Conservation (phyloP, 176 grass and related monocot genomes). For the Tillandsia leiboldiana region DNA sequence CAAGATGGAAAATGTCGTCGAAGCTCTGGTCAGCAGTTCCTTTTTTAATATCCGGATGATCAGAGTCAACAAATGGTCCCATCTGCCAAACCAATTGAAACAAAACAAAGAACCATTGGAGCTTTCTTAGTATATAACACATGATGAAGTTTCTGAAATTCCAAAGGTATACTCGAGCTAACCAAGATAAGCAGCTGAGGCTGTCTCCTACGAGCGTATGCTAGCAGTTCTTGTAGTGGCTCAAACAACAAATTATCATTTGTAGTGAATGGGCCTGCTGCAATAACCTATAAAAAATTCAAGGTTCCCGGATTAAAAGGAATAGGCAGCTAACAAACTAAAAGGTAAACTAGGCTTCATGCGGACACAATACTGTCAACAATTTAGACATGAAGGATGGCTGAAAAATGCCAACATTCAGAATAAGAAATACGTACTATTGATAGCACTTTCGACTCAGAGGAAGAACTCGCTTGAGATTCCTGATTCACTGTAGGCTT, state of each 20-base stretch:
- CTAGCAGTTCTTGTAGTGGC: slow-evolving; percentile 82
- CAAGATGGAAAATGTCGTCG: slow-evolving; percentile 66
- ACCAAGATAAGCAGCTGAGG: slow-evolving; percentile 91
- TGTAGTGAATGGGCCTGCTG: slow-evolving; percentile 80
- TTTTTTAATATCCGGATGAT: slow-evolving; percentile 87
- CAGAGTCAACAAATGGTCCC: slow-evolving; percentile 97
- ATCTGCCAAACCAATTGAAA: slow-evolving; percentile 37
- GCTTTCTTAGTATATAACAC: neutral
- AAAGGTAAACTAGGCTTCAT: neutral
- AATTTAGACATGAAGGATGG: too few species aligned
- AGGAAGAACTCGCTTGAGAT: slow-evolving; percentile 26
- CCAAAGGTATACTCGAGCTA: slow-evolving; percentile 12
- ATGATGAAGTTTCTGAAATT: neutral
- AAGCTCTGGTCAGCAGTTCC: slow-evolving; percentile 60
- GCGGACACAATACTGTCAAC: too few species aligned
- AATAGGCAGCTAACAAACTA: neutral
- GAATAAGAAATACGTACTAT: slow-evolving; percentile 28
- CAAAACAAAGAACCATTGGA: neutral
- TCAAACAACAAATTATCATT: slow-evolving; percentile 90
- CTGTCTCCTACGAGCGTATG: slow-evolving; percentile 66
- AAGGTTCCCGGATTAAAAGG: slow-evolving; percentile 5
- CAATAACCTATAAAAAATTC: slow-evolving; percentile 62
- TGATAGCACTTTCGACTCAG: slow-evolving; percentile 43
- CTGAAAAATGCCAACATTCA: neutral
- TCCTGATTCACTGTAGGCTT: slow-evolving; percentile 49